Evolutionary conservation across 2,329 filamentous ascomycete species (phyloP), one percentile per base, ranked within the genome.

Genomic region (Trichophyton verrucosum): DNA sequence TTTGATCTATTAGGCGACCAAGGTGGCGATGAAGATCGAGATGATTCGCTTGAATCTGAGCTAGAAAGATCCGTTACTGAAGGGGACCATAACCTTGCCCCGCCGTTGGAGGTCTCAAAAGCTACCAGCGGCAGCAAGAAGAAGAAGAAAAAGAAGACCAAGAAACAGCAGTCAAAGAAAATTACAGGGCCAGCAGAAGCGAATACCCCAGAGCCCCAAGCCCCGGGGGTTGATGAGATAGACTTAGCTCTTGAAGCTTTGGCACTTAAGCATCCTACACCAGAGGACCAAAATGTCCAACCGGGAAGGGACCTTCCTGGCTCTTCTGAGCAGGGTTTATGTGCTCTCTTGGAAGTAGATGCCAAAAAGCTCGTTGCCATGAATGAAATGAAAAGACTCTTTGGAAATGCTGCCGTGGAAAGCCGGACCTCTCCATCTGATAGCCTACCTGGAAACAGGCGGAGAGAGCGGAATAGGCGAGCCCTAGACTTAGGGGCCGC

Each of bases 301-400:
- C 6, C 24, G 3, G 30, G 24, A 38, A 38, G 57, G 60, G 64
- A 46, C 17, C 36, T 13, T 42, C 17, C 53, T 22, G 22, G 55
- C 59, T 36, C 55, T 38, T 53, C 30, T 24, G 59, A 62, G 11
- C 51, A 62, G 30, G 73, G 81, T 57, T 78, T 77, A 63, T 82
- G 71, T 73, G 75, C 78, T 20, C 72, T 87, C 11, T 75, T 89
- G 0, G 75, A 80, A 2, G 76, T 89, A 58, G 85, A 87, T 66
- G 82, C 86, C 0, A 82, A 88, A 65, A 84, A 91, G 66, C 81
- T 99, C 9, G 91, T 92, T 70, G 89, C 89, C 6, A 80, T 86
- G 40, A 95, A 96, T 68, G 94, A 99, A 76, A 96, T 99, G 90
- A 86, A 84, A 61, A 82, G 81, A 65, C 75, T 89, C 0, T 89